Conservation (phyloP, 108 stramenopile species). For the Conticribra weissflogii region DNA sequence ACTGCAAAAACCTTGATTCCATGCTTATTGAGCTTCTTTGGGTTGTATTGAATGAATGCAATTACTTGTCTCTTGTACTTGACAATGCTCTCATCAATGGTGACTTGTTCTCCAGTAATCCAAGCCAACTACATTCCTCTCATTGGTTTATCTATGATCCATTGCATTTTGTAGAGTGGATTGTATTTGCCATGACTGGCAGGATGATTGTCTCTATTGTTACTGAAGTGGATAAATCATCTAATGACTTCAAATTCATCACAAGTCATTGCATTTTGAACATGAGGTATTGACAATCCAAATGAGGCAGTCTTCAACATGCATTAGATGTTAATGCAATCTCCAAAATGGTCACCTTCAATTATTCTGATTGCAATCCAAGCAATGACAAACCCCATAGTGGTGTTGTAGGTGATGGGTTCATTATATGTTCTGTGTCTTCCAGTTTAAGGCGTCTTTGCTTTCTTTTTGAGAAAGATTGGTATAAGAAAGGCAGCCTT, state of each 20-base stretch:
- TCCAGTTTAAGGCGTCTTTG: not conserved
- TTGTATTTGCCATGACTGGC: not conserved
- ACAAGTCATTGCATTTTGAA: constrained; percentile 7
- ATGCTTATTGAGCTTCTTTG: not conserved
- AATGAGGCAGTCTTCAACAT: not conserved
- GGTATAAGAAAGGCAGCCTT: not conserved
- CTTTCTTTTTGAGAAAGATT: not conserved
- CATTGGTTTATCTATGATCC: constrained; percentile 1
- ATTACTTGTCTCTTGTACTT: not conserved
- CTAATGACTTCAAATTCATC: constrained; percentile 10
- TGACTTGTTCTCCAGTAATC: not conserved
- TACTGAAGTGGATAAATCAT: constrained; percentile 1
- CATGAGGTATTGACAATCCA: not conserved
- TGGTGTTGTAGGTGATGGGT: not conserved
- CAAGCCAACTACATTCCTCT: not conserved
- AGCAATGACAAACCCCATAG: not conserved
- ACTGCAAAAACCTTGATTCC: not conserved
- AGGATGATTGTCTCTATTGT: not conserved
- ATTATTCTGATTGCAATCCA: not conserved
- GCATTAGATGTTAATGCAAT: not conserved
- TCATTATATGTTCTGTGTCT: not conserved
- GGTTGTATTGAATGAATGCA: not conserved
- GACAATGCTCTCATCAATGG: not conserved
- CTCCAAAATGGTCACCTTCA: constrained; percentile 3
- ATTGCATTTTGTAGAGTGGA: constrained; percentile 4